phyloP scores from a whole-genome alignment of 495 filamentous ascomycete species.

The Hypomontagnella submonticulosa region DNA sequence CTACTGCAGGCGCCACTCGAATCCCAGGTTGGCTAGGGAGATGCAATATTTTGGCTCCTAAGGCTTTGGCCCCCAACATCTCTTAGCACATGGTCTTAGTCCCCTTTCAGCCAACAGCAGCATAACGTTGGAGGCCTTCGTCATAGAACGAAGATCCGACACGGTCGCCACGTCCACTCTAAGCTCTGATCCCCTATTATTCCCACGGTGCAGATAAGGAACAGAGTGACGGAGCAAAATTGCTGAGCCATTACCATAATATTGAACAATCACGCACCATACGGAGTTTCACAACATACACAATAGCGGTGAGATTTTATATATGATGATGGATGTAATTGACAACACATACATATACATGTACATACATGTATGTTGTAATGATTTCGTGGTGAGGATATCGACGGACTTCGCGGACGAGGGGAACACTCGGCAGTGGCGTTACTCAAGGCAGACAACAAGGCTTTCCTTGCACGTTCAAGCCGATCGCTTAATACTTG shows the following conservation, averaged over 20 bases:
- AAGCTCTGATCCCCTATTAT: constrained; percentile 5
- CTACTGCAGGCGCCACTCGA: constrained; percentile 12
- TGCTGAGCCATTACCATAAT: background rate
- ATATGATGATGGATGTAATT: background rate
- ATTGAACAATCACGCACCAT: background rate
- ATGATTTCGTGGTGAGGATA: constrained; percentile 6
- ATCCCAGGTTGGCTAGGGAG: constrained; percentile 13
- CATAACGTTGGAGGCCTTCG: constrained; percentile 10
- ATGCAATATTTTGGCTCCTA: constrained; percentile 16
- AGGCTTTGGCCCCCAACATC: constrained; percentile 27
- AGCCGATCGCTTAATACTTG: constrained; percentile 9
- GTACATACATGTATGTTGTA: constrained; percentile 1
- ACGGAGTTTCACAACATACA: constrained; percentile 21
- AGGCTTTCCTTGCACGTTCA: background rate
- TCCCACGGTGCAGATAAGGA: background rate
- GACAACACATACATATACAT: background rate
- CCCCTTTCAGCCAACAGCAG: background rate
- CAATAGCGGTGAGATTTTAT: constrained; percentile 22
- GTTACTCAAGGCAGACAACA: constrained; percentile 1
- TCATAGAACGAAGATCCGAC: constrained; percentile 11
- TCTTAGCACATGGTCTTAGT: constrained; percentile 13
- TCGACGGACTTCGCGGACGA: background rate
- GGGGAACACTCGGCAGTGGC: constrained; percentile 2
- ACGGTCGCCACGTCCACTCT: background rate
- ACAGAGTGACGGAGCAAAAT: constrained; percentile 1